Evolutionary conservation across 2,329 filamentous ascomycete species (phyloP).

Genomic region (Arthroderma sp.): DNA sequence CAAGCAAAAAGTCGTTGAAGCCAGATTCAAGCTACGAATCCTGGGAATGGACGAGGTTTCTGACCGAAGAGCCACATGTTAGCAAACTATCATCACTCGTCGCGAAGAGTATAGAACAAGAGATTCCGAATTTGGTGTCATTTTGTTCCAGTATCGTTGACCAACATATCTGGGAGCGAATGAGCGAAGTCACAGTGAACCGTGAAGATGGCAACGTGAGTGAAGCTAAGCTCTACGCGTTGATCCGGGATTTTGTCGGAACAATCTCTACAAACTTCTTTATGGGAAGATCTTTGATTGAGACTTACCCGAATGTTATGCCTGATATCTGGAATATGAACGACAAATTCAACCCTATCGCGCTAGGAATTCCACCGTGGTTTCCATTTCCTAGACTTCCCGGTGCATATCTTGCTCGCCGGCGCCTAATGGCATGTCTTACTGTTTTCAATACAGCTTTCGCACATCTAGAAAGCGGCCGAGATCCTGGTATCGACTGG

Average conservation of each 20-base stretch:
- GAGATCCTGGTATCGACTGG: slow-evolving; percentile 31
- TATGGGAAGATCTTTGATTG: slow-evolving; percentile 40
- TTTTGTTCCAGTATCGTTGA: slow-evolving; percentile 48
- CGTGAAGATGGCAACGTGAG: slow-evolving; percentile 30
- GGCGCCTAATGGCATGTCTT: slow-evolving; percentile 28
- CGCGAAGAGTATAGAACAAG: slow-evolving; percentile 28
- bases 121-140: slow-evolving; percentile 44
- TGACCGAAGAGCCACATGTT: slow-evolving; percentile 38
- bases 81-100: slow-evolving; percentile 27
- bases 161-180: slow-evolving; percentile 49
- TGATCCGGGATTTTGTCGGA: slow-evolving; percentile 46
- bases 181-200: slow-evolving; percentile 33
- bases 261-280: slow-evolving; percentile 34
- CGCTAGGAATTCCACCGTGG: slow-evolving; percentile 44
- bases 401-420: slow-evolving; percentile 35
- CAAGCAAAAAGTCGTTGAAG: slow-evolving; percentile 24
- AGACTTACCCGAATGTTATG: slow-evolving; percentile 40
- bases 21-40: slow-evolving; percentile 20
- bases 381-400: slow-evolving; percentile 40
- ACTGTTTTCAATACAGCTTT: slow-evolving; percentile 32
- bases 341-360: slow-evolving; percentile 39
- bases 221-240: slow-evolving; percentile 38
- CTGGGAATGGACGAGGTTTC: slow-evolving; percentile 24
- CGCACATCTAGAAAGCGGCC: slow-evolving; percentile 28
- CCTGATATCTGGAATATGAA: slow-evolving; percentile 46